These are phyloP conservation scores for Potentilla sterilis DNA, from an alignment of 306 rosid species.

Conservation along the genomic window DNA sequence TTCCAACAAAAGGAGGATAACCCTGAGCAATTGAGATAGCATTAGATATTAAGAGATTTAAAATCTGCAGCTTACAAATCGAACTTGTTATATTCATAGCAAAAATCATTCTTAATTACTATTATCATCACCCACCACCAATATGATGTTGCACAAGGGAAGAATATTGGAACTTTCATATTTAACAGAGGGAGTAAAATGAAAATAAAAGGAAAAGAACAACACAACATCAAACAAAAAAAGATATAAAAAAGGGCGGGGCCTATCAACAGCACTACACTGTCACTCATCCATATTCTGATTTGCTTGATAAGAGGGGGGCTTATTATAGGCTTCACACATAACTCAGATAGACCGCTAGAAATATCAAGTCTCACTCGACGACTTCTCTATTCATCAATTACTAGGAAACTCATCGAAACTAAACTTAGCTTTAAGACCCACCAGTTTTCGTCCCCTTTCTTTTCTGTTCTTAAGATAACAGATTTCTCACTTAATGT, in stretches of 20 bases:
- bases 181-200: not conserved
- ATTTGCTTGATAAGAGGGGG: not conserved
- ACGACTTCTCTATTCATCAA: not conserved
- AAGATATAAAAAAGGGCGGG: not conserved
- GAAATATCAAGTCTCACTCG: not conserved
- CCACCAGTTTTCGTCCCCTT: too few species aligned
- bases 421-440: not conserved
- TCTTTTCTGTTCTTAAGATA: too few species aligned
- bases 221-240: not conserved
- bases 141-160: not conserved
- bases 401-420: too few species aligned
- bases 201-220: not conserved
- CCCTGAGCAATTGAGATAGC: constrained; percentile 43
- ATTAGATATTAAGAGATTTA: not conserved
- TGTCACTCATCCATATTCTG: not conserved
- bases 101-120: not conserved
- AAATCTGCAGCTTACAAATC: not conserved
- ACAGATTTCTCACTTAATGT: not conserved
- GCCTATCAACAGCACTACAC: not conserved
- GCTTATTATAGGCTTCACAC: not conserved
- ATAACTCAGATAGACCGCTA: not conserved
- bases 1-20: constrained; percentile 79
- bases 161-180: too few species aligned
- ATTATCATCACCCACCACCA: not conserved
- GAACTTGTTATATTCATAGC: not conserved